These are phyloP conservation scores for Mortierella sp. DNA, from an alignment of 371 early-diverging fungal species.

Conservation along the genomic window DNA sequence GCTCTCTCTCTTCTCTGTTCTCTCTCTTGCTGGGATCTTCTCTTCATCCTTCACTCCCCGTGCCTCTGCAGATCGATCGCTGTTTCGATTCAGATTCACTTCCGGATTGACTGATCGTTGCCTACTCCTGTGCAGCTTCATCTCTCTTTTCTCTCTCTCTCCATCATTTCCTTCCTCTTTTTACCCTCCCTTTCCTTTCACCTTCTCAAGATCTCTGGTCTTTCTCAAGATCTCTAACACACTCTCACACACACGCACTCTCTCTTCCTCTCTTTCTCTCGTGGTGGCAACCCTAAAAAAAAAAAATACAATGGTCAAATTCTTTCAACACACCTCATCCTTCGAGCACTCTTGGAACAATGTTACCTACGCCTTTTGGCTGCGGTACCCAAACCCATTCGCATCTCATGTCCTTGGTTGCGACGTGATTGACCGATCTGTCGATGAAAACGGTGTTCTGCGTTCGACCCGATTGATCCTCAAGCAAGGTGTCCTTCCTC, in stretches of 20 bases:
- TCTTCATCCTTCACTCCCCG: too few species aligned
- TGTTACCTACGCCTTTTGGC: constrained; percentile 90
- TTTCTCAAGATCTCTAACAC: background rate
- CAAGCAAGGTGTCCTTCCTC: constrained; percentile 89
- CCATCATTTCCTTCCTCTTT: background rate
- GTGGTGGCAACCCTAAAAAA: too few species aligned
- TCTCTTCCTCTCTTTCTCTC: background rate
- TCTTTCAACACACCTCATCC: constrained; percentile 78
- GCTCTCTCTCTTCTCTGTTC: too few species aligned
- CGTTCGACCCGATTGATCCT: constrained; percentile 88
- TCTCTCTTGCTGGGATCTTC: too few species aligned
- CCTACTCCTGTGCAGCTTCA: background rate
- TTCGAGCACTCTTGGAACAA: constrained; percentile 87
- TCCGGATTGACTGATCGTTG: background rate
- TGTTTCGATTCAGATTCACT: too few species aligned
- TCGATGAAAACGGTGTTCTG: constrained; percentile 87
- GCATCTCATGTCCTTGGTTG: constrained; percentile 92
- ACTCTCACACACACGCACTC: background rate
- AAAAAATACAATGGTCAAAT: constrained; percentile 37
- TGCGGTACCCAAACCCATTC: constrained; percentile 98
- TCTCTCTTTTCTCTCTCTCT: background rate
- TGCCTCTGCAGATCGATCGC: too few species aligned
- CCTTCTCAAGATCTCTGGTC: background rate
- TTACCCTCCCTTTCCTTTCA: background rate
- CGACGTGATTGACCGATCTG: constrained; percentile 89